These are phyloP conservation scores for Ogataea pignaliae DNA, from an alignment of 805 yeast species.

Conservation along the genomic window DNA sequence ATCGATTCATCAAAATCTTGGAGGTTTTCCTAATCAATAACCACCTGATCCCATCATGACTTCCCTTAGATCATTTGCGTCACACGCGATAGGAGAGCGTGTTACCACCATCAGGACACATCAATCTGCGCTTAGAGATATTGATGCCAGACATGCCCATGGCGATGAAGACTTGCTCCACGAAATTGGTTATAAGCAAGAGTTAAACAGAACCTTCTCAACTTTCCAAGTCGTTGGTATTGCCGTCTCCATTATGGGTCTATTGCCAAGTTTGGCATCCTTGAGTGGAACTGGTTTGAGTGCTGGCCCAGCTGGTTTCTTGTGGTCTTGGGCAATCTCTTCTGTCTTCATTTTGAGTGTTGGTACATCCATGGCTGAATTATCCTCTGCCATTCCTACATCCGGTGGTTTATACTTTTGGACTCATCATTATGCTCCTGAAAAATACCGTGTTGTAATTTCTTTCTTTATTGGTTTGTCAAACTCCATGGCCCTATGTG, in stretches of 20 bases:
- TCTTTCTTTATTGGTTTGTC: slow-evolving; percentile 64
- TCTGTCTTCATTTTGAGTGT: slow-evolving; percentile 49
- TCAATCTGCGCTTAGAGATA: slow-evolving; percentile 25
- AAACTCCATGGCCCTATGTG: slow-evolving; percentile 61
- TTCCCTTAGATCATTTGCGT: too few species aligned
- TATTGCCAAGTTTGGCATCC: slow-evolving; percentile 61
- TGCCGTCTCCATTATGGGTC: slow-evolving; percentile 70
- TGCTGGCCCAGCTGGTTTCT: slow-evolving; percentile 60
- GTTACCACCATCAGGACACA: slow-evolving; percentile 16
- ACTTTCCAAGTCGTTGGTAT: slow-evolving; percentile 65
- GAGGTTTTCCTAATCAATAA: too few species aligned
- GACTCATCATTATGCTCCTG: slow-evolving; percentile 66
- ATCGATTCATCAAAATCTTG: too few species aligned
- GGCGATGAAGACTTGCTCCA: slow-evolving; percentile 36
- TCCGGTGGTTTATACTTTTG: slow-evolving; percentile 72
- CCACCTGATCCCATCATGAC: too few species aligned
- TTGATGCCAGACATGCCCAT: slow-evolving; percentile 23
- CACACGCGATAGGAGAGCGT: slow-evolving; percentile 2
- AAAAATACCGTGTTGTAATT: slow-evolving; percentile 42
- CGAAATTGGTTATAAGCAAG: slow-evolving; percentile 69
- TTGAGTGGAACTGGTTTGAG: slow-evolving; percentile 47
- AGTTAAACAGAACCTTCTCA: slow-evolving; percentile 55
- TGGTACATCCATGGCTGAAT: slow-evolving; percentile 62
- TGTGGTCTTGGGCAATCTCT: slow-evolving; percentile 73
- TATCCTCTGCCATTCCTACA: slow-evolving; percentile 69